Evolutionary conservation across 768 basidiomycete species (phyloP), one percentile per base, ranked within the genome.

Genomic region (Leucocoprinus birnbaumii): DNA sequence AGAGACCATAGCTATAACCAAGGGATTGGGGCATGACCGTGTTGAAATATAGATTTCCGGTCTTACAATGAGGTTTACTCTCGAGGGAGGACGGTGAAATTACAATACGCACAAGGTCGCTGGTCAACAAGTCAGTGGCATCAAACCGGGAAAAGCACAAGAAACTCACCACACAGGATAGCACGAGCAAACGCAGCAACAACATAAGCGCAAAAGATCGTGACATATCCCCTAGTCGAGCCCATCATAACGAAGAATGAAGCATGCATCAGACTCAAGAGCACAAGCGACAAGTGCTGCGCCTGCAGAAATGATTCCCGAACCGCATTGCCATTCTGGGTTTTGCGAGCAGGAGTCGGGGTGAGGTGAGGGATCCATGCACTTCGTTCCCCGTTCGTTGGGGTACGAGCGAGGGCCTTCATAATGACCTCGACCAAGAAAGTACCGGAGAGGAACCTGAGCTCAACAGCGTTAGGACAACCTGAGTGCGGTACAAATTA

Each of bases 191-290:
- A 79, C 1, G 79, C 76, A 2, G 78, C 72, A 35, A 77, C 56
- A 14, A 66, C 69, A 62, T 83, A 83, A 7, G 80, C 82, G 4
- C 73, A 44, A 52, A 82, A 75, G 42, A 78, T 65, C 13, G 68
- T 68, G 5, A 72, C 57, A 56, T 76, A 81, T 6, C 76, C 75
- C 2, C 63, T 63, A 57, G 66, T 66, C 8, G 69, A 63, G 1
- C 80, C 82, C 76, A 83, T 78, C 52, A 82, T 68, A 19, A 79
- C 60, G 56, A 82, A 85, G 59, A 74, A 77, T 5, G 63, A 47
- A 6, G 69, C 68, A 55, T 80, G 75, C 1, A 78, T 21, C 4
- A 76, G 44, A 55, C 75, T 75, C 5, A 68, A 64, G 16, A 74
- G 11, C 0, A 78, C 54, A 18, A 82, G 56, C 0, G 66, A 63